Conservation (phyloP, 306 rosid genomes). For the Arachis stenosperma region DNA sequence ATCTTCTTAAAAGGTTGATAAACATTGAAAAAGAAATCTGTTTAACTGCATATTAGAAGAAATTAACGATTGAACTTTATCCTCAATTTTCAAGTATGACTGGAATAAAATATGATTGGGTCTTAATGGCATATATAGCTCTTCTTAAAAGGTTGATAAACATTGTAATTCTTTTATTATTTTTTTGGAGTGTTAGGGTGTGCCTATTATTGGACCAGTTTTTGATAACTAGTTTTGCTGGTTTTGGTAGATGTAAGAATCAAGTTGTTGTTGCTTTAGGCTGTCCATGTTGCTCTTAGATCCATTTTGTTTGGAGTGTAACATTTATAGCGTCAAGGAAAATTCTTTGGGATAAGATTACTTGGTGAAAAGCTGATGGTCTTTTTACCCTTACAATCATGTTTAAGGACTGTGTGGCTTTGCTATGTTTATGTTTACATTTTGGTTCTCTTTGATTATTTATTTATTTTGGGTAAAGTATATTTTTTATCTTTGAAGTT, state of each 20-base stretch:
- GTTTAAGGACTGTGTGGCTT: background rate
- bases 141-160: background rate
- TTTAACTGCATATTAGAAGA: slow-evolving; percentile 8
- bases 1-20: slow-evolving; percentile 26
- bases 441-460: slow-evolving; percentile 1
- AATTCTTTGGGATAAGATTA: background rate
- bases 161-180: background rate
- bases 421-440: background rate
- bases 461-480: background rate
- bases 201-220: background rate
- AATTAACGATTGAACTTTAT: background rate
- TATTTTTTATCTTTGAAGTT: too few species aligned
- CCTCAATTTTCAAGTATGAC: background rate
- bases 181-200: background rate
- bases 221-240: slow-evolving; percentile 11
- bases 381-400: background rate
- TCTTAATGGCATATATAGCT: background rate
- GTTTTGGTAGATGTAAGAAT: slow-evolving; percentile 1
- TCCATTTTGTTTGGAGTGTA: slow-evolving; percentile 11
- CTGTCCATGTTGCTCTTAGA: background rate
- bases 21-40: slow-evolving; percentile 26
- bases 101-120: background rate
- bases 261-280: background rate
- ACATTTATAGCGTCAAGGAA: background rate
- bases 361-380: background rate